These are phyloP conservation scores for Hypsizygus marmoreus DNA, from an alignment of 768 basidiomycete species.

Conservation along the genomic window DNA sequence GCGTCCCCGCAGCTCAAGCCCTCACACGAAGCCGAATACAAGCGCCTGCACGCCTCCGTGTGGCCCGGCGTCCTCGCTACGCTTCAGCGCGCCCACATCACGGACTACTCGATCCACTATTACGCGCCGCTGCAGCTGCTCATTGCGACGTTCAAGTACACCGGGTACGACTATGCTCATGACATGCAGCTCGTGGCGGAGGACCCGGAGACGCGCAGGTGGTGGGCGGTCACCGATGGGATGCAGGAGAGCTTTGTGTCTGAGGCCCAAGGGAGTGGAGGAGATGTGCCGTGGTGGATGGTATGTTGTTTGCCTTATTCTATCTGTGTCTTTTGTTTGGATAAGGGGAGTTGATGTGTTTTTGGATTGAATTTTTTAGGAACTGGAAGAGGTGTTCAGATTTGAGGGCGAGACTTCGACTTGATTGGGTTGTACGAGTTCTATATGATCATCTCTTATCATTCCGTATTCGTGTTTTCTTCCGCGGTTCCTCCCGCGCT, in stretches of 20 bases:
- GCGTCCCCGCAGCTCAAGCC: slow-evolving; percentile 54
- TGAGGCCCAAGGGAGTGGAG: slow-evolving; percentile 69
- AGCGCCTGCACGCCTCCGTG: slow-evolving; percentile 57
- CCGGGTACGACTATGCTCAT: slow-evolving; percentile 58
- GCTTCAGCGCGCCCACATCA: slow-evolving; percentile 60
- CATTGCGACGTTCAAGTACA: slow-evolving; percentile 81
- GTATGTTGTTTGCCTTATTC: slow-evolving; percentile 40
- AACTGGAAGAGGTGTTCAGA: slow-evolving; percentile 68
- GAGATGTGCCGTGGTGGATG: slow-evolving; percentile 71
- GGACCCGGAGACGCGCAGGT: slow-evolving; percentile 69
- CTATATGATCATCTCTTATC: too few relatives aligned
- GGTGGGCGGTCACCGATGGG: slow-evolving; percentile 76
- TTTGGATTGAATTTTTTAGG: slow-evolving; percentile 20
- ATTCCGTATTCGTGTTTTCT: too few relatives aligned
- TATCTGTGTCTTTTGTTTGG: too few relatives aligned
- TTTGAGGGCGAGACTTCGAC: slow-evolving; percentile 54
- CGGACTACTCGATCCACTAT: slow-evolving; percentile 78
- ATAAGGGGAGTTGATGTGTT: background rate
- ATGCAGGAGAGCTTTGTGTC: slow-evolving; percentile 81
- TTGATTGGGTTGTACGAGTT: too few relatives aligned
- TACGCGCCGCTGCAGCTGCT: slow-evolving; percentile 63
- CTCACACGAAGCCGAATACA: slow-evolving; percentile 51
- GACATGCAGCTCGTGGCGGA: slow-evolving; percentile 69
- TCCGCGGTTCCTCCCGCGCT: too few relatives aligned
- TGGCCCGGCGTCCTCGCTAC: slow-evolving; percentile 73